Percentiles rank a stretch among this genome's conserved stretches.
phyloP scores from a whole-genome alignment of 2,329 filamentous ascomycete genomes.

The Mycocentrospora acerina region DNA sequence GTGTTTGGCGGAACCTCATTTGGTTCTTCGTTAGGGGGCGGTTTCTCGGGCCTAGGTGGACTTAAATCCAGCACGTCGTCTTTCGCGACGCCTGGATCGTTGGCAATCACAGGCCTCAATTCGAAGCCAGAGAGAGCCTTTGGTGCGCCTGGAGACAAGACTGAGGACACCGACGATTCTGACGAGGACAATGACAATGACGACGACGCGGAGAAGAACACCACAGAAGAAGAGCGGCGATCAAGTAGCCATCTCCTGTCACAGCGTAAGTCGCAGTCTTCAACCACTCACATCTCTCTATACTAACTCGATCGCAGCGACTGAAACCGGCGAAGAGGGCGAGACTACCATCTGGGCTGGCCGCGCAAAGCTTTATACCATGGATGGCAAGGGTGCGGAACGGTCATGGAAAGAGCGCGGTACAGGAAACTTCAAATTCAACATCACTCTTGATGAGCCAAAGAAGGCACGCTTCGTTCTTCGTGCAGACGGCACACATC shows the following conservation, averaged over 20 bases:
- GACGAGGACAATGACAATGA: constrained; percentile 56
- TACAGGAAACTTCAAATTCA: constrained; percentile 80
- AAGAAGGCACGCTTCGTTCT: constrained; percentile 74
- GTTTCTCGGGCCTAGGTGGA: constrained; percentile 29
- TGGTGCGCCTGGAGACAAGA: constrained; percentile 65
- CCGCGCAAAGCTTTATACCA: constrained; percentile 82
- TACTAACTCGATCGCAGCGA: constrained; percentile 45
- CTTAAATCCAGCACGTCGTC: constrained; percentile 54
- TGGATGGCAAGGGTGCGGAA: constrained; percentile 57
- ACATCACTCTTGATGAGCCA: constrained; percentile 46
- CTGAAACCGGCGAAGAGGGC: constrained; percentile 84
- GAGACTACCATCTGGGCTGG: constrained; percentile 75
- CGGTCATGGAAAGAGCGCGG: constrained; percentile 89
- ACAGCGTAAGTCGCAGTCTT: constrained; percentile 58
- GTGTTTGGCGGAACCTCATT: constrained; percentile 42
- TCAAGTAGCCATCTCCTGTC: constrained; percentile 46
- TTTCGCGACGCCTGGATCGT: constrained; percentile 66
- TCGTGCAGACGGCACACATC: constrained; percentile 85
- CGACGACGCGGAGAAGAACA: constrained; percentile 19
- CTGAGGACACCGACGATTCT: constrained; percentile 51
- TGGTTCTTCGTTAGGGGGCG: constrained; percentile 44
- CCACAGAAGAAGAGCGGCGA: constrained; percentile 36
- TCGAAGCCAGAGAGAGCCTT: constrained; percentile 71
- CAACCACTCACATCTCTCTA: not conserved
- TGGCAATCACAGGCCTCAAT: constrained; percentile 49